Conservation (phyloP, 208 protist species). For the Strigomonas galati region DNA sequence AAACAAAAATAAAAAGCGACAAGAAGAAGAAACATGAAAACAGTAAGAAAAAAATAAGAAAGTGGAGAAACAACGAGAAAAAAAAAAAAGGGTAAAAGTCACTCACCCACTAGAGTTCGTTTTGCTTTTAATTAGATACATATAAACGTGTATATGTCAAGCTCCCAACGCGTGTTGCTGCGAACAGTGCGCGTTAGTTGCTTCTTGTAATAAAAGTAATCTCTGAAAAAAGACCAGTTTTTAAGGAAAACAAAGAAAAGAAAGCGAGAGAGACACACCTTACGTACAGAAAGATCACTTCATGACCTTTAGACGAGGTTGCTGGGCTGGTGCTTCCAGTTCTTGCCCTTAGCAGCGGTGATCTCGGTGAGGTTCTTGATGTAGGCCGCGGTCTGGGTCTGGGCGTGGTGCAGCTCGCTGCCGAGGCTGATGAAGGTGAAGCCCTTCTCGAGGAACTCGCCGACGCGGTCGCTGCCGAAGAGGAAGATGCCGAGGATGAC, state of each 20-base stretch:
- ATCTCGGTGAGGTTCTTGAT: slow-evolving; percentile 58
- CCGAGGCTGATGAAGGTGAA: slow-evolving; percentile 82
- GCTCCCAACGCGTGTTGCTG: too few species aligned
- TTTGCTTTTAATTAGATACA: not conserved
- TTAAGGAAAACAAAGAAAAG: not conserved
- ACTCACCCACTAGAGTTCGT: not conserved
- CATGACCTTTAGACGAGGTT: slow-evolving; percentile 42
- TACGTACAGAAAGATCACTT: not conserved
- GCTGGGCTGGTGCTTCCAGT: slow-evolving; percentile 68
- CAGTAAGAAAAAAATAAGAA: slow-evolving; percentile 12
- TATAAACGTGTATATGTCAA: not conserved
- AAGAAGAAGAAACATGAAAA: slow-evolving; percentile 13
- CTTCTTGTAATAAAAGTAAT: not conserved
- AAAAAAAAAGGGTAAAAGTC: slow-evolving; percentile 20
- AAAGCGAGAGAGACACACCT: too few species aligned
- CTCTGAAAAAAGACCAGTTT: not conserved
- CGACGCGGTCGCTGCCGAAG: slow-evolving; percentile 75
- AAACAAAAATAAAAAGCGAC: slow-evolving; percentile 7
- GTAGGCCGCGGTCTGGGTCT: slow-evolving; percentile 62
- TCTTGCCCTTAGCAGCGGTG: slow-evolving; percentile 44
- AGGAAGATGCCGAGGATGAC: slow-evolving; percentile 74
- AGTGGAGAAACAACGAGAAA: slow-evolving; percentile 14
- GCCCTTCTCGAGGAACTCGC: slow-evolving; percentile 77
- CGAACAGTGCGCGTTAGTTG: not conserved
- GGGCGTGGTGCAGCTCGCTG: slow-evolving; percentile 75